Evolutionary conservation across 1,284 basidiomycete genomes (phyloP).

Genomic region (Ganoderma sinense): DNA sequence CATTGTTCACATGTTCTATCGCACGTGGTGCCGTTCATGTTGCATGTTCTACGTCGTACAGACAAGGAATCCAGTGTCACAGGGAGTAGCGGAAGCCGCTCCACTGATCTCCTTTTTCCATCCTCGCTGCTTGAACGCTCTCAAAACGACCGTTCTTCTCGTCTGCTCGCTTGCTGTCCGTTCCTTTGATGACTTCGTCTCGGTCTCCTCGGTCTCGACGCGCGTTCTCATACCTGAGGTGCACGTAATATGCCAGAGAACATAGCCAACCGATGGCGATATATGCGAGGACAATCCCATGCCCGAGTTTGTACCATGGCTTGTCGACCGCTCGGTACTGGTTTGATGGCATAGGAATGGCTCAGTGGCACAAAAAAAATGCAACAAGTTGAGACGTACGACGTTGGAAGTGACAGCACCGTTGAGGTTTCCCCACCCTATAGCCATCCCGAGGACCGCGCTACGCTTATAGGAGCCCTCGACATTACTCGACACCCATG

Average conservation of each 20-base stretch:
- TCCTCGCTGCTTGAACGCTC: constrained; percentile 47
- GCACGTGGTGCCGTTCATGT: neutral
- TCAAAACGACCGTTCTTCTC: constrained; percentile 48
- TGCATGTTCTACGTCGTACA: neutral
- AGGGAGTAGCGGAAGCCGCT: constrained; percentile 54
- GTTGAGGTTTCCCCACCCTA: constrained; percentile 74
- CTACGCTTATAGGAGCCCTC: constrained; percentile 79
- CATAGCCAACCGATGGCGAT: constrained; percentile 68
- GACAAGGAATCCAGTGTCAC: constrained; percentile 22
- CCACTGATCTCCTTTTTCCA: constrained; percentile 55
- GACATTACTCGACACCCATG: constrained; percentile 59
- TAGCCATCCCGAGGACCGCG: constrained; percentile 75
- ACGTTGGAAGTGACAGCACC: constrained; percentile 77
- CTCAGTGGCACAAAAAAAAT: neutral
- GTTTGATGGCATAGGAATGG: neutral
- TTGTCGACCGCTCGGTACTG: constrained; percentile 71
- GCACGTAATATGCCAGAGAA: constrained; percentile 53
- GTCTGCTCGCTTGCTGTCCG: constrained; percentile 38
- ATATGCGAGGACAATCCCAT: constrained; percentile 74
- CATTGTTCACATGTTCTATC: neutral
- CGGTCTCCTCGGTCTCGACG: constrained; percentile 68
- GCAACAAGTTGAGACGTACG: constrained; percentile 45
- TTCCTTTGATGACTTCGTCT: constrained; percentile 70
- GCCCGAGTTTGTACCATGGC: constrained; percentile 77
- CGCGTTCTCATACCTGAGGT: constrained; percentile 67